These are phyloP conservation scores for Claviceps digitariae DNA, from an alignment of 2,329 filamentous ascomycete genomes.

Conservation along the genomic window DNA sequence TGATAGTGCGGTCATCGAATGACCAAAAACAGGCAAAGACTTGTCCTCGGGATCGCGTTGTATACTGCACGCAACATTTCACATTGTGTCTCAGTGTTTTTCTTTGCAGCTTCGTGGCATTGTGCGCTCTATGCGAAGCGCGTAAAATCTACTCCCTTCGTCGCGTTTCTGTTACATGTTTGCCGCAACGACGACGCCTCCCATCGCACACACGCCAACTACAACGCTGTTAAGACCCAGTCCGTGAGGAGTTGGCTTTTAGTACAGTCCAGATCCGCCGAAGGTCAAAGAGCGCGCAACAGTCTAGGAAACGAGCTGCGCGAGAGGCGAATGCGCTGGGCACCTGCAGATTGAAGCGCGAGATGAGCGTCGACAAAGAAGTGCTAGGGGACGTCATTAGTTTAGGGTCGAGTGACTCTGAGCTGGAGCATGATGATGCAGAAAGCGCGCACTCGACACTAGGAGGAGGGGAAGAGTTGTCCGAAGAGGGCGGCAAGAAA, in stretches of 20 bases:
- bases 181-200: background rate
- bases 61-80: background rate
- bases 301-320: background rate
- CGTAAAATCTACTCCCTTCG: background rate
- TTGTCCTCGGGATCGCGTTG: background rate
- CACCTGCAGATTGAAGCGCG: background rate
- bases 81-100: background rate
- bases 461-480: background rate
- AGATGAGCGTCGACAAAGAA: constrained; percentile 1
- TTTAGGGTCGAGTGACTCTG: constrained; percentile 2
- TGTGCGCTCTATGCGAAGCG: background rate
- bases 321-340: background rate
- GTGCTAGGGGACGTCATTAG: constrained; percentile 2
- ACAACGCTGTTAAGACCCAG: background rate
- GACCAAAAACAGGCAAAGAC: background rate
- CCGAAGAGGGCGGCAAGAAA: background rate
- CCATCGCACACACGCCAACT: background rate
- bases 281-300: background rate
- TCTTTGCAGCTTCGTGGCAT: background rate
- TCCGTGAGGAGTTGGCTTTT: no score
- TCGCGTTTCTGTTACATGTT: background rate
- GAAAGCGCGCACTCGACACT: background rate
- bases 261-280: background rate
- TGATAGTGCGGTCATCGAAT: background rate
- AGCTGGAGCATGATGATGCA: background rate